Conservation (phyloP, 2,329 filamentous ascomycete genomes). For the Ophiostoma sp. region DNA sequence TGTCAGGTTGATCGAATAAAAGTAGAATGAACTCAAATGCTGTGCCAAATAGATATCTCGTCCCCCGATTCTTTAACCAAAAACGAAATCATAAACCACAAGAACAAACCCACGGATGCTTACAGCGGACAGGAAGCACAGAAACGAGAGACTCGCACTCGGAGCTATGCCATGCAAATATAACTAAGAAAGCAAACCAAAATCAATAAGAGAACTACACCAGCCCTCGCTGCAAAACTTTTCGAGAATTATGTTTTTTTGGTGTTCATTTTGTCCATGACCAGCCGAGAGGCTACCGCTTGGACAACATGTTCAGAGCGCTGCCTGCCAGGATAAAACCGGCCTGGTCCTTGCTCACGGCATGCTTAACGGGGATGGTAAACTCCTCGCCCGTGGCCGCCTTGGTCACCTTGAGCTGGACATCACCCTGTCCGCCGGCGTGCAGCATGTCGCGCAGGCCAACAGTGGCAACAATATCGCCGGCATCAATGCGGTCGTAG, state of each 20-base stretch:
- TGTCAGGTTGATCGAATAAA: too few species aligned
- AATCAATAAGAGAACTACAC: too few species aligned
- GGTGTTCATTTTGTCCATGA: background rate
- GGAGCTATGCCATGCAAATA: constrained; percentile 6
- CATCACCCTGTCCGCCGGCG: constrained; percentile 70
- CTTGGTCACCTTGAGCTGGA: constrained; percentile 62
- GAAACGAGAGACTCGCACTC: background rate
- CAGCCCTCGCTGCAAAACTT: too few species aligned
- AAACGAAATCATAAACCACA: constrained; percentile 1
- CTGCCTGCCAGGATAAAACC: constrained; percentile 89
- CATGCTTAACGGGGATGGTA: constrained; percentile 74
- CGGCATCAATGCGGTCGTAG: constrained; percentile 76
- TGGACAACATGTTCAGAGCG: constrained; percentile 82
- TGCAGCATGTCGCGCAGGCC: constrained; percentile 77
- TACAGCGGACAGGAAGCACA: background rate
- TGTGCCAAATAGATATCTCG: constrained; percentile 8
- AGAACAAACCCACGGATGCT: background rate
- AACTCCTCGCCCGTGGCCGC: constrained; percentile 58
- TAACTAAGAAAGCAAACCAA: background rate
- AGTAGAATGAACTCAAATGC: background rate
- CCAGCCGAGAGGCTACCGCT: constrained; percentile 33
- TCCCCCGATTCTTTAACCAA: background rate
- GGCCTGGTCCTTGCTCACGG: constrained; percentile 83
- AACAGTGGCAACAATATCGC: constrained; percentile 75
- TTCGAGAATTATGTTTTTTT: background rate